phyloP scores from a whole-genome alignment of 495 filamentous ascomycete species.

The Annulohypoxylon maeteangense region DNA sequence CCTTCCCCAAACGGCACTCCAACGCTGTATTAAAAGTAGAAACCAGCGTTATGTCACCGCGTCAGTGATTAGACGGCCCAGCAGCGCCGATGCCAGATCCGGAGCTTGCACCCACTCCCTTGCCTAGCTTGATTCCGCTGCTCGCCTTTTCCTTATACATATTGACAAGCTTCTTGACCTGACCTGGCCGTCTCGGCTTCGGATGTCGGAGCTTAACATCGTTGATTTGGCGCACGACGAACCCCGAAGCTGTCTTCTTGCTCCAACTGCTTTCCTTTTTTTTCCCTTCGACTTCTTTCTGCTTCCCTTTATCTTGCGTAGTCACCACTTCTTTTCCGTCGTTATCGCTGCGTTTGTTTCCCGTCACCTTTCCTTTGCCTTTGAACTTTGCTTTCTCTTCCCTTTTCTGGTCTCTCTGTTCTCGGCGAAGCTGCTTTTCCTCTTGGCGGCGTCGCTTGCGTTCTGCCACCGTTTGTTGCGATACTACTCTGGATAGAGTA shows the following conservation, averaged over 20 bases:
- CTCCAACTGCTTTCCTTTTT: slow-evolving; percentile 39
- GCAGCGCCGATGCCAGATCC: slow-evolving; percentile 7
- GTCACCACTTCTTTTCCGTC: slow-evolving; percentile 6
- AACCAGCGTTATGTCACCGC: background rate
- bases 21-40: background rate
- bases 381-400: slow-evolving; percentile 38
- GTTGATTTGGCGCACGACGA: slow-evolving; percentile 43
- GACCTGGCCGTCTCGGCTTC: slow-evolving; percentile 44
- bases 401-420: slow-evolving; percentile 30
- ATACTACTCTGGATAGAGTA: slow-evolving; percentile 39
- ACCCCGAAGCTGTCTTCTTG: slow-evolving; percentile 47
- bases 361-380: slow-evolving; percentile 22
- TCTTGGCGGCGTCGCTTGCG: slow-evolving; percentile 69
- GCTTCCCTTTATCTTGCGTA: slow-evolving; percentile 18
- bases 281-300: slow-evolving; percentile 37
- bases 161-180: slow-evolving; percentile 46
- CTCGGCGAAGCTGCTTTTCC: slow-evolving; percentile 35
- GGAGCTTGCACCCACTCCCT: slow-evolving; percentile 36
- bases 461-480: slow-evolving; percentile 81
- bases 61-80: background rate
- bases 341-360: background rate
- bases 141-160: slow-evolving; percentile 47
- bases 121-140: slow-evolving; percentile 39
- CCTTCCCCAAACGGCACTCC: background rate
- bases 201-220: slow-evolving; percentile 47